phyloP scores from a whole-genome alignment of 1,139 yeast species.

The Meyerozyma smithsonii region DNA sequence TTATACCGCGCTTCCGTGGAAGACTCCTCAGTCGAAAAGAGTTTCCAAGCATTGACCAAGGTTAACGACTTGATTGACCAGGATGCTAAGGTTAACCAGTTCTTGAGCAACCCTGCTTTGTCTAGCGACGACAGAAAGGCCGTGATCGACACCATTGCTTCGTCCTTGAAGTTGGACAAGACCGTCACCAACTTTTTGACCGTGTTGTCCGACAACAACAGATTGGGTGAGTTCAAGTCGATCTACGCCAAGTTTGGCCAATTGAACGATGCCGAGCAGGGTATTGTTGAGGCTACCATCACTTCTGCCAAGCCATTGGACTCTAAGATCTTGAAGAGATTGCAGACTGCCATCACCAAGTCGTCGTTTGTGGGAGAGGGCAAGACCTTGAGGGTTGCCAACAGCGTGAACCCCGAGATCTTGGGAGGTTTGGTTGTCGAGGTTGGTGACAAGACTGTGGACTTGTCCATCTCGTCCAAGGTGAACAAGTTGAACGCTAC shows the following conservation, averaged over 20 bases:
- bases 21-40: constrained; percentile 69
- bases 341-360: constrained; percentile 72
- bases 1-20: constrained; percentile 88
- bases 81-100: constrained; percentile 60
- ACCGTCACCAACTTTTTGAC: constrained; percentile 75
- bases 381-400: constrained; percentile 79
- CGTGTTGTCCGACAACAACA: constrained; percentile 93
- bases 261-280: constrained; percentile 85
- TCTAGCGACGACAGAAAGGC: constrained; percentile 67
- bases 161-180: constrained; percentile 60
- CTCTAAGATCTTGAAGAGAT: constrained; percentile 70
- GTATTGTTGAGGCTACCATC: constrained; percentile 89
- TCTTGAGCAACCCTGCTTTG: constrained; percentile 81
- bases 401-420: constrained; percentile 83
- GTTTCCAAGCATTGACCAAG: constrained; percentile 62
- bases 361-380: constrained; percentile 82
- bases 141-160: constrained; percentile 59
- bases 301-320: constrained; percentile 88
- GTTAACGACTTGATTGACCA: constrained; percentile 51
- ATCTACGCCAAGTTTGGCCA: constrained; percentile 69
- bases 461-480: constrained; percentile 81
- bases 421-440: constrained; percentile 95
- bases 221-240: constrained; percentile 65
- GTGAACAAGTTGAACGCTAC: constrained; percentile 86
- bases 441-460: constrained; percentile 96